phyloP scores from a whole-genome alignment of 257 asterid genomes.

The Scutellaria barbata region DNA sequence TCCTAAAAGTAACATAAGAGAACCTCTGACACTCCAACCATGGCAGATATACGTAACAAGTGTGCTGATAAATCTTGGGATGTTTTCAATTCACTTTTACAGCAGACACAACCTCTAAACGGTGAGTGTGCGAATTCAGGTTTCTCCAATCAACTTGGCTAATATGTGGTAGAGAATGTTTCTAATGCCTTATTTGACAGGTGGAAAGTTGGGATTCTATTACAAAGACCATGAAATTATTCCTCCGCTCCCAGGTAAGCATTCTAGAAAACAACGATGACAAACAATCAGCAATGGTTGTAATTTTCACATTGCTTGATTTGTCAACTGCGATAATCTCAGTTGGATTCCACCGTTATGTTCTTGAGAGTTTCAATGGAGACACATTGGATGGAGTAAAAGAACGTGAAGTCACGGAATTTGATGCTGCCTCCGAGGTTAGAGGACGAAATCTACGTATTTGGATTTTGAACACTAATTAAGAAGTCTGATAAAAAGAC shows the following conservation, averaged over 20 bases:
- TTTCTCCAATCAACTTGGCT: background rate
- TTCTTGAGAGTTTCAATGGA: constrained; percentile 65
- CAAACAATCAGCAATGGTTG: background rate
- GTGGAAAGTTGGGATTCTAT: constrained; percentile 92
- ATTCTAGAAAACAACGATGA: constrained; percentile 9
- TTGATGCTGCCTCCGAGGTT: constrained; percentile 87
- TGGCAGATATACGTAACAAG: constrained; percentile 68
- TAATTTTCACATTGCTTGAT: constrained; percentile 24
- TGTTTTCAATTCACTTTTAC: constrained; percentile 59
- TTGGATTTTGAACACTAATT: too few relatives aligned
- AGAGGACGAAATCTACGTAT: constrained; percentile 9
- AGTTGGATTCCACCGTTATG: constrained; percentile 84
- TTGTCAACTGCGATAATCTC: constrained; percentile 30
- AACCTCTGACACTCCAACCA: constrained; percentile 11
- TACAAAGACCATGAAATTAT: constrained; percentile 88
- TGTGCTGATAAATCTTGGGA: constrained; percentile 92
- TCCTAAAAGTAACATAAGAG: background rate
- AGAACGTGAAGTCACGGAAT: constrained; percentile 63
- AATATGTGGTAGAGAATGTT: constrained; percentile 3
- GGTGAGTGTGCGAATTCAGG: constrained; percentile 46
- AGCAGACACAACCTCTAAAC: constrained; percentile 76
- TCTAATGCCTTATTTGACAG: constrained; percentile 44
- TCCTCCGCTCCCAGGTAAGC: constrained; percentile 91
- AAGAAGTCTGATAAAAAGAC: too few relatives aligned
- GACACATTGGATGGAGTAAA: constrained; percentile 58